Base-by-base conservation (phyloP, 2,329 filamentous ascomycete genomes). In the Fulvia fulva region DNA sequence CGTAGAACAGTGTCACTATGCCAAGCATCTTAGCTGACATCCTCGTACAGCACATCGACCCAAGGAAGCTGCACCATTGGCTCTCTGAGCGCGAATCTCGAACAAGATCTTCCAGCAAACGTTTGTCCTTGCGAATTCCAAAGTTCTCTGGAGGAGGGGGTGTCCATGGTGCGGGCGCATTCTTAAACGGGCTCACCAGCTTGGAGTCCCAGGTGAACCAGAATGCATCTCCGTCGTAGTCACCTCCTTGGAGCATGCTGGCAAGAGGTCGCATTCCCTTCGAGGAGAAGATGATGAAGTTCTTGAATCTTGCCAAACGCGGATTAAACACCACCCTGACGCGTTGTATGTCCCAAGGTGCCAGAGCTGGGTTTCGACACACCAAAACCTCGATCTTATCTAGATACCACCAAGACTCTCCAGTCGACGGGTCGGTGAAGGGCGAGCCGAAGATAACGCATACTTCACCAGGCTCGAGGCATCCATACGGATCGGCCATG, bases 281-380 rank as follows among this genome's bases (percentile, higher is more conserved):
- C 0, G 77, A 78, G 0, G 89, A 80, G 64, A 97, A 97, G 0
- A 97, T 81, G 14, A 94, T 80, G 1, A 96, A 86, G 65, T 97
- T 88, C 60, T 88, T 88, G 0, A 96, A 73, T 2, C 83, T 82
- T 2, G 86, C 82, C 0, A 93, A 75, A 44, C 85, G 79, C 0
- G 80, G 78, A n/a, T 79, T 78, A 64, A 75, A 80, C 0, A 83
- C 76, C 0, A 80, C 78, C 30, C 68, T 70, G 1, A 78, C 72
- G 56, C 81, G 87, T 66, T 92, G 89, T 0, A 93, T 84, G 61
- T 94, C 89, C 26, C 85, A 89, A 0, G 80, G 77, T 22, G 87
- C 83, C 66, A 90, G 83, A 0, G 88, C 85, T 0, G 89, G 89
- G 1, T 85, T 83, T 21, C 89, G 80, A 0, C 85, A 84, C 0